phyloP scores from a whole-genome alignment of 1,284 basidiomycete species.

The Coniophora puteana region DNA sequence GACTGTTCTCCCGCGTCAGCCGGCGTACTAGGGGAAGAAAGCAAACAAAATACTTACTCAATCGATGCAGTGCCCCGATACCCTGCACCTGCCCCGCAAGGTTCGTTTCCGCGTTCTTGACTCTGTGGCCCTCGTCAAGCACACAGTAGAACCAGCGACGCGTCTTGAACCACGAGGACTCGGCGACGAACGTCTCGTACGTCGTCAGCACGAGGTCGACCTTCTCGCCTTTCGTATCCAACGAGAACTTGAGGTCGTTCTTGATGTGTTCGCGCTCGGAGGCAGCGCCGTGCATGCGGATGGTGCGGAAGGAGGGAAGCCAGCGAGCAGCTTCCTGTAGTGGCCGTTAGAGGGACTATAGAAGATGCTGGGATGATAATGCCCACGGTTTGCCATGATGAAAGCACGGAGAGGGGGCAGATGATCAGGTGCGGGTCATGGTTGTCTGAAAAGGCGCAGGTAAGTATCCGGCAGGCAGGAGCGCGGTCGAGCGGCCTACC shows the following conservation, averaged over 20 bases:
- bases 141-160: conserved; percentile 54
- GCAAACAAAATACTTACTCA: conserved; percentile 33
- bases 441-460: conserved; percentile 17
- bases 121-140: conserved; percentile 59
- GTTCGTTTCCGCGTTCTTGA: conserved; percentile 52
- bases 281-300: conserved; percentile 49
- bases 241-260: conserved; percentile 21
- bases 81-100: conserved; percentile 41
- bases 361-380: not conserved
- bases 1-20: conserved; percentile 30
- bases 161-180: conserved; percentile 54
- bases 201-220: conserved; percentile 55
- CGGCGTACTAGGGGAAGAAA: not conserved
- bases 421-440: conserved; percentile 54
- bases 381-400: conserved; percentile 49
- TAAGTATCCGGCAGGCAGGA: not conserved
- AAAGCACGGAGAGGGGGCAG: conserved; percentile 59
- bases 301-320: conserved; percentile 44
- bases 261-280: conserved; percentile 44
- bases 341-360: conserved; percentile 3
- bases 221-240: too few relatives aligned
- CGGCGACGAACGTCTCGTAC: conserved; percentile 48
- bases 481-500: conserved; percentile 26
- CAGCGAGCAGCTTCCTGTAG: conserved; percentile 49
- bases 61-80: conserved; percentile 45